A percentile compares a stretch with the other conserved stretches of the same genome.
Conservation (phyloP, 2,329 filamentous ascomycete genomes). For the Tolypocladium inflatum region DNA sequence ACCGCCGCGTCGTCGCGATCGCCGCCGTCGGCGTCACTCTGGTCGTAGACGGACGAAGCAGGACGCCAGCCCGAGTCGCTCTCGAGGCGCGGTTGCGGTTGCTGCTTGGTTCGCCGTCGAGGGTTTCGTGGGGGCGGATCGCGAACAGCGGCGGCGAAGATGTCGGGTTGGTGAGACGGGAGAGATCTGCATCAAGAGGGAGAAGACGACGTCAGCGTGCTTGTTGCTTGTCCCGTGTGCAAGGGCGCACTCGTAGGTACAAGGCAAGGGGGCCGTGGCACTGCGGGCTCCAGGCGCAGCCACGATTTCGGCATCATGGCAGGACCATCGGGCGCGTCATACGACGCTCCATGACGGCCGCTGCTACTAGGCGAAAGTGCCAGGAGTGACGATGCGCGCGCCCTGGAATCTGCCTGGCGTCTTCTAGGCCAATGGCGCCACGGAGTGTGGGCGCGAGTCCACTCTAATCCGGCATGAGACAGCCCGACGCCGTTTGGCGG, state of each 20-base stretch:
- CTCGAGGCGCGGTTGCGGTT: slow-evolving; percentile 7
- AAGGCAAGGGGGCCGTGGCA: neutral
- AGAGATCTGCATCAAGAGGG: slow-evolving; percentile 4
- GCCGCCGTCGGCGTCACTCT: slow-evolving; percentile 28
- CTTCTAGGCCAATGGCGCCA: neutral
- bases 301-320: neutral
- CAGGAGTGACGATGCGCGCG: neutral
- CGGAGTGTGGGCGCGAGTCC: neutral
- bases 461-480: neutral
- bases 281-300: neutral
- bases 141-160: slow-evolving; percentile 15
- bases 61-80: slow-evolving; percentile 31
- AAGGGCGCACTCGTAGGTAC: no score
- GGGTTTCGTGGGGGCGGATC: slow-evolving; percentile 27
- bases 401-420: neutral
- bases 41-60: slow-evolving; percentile 44
- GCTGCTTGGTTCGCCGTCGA: slow-evolving; percentile 14
- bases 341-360: neutral
- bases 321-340: neutral
- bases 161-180: slow-evolving; percentile 9
- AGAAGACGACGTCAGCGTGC: slow-evolving; percentile 4
- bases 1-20: slow-evolving; percentile 8
- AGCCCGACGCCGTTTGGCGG: neutral
- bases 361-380: neutral
- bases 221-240: neutral